phyloP scores from a whole-genome alignment of 2,329 filamentous ascomycete species.

The Fusarium sp. region DNA sequence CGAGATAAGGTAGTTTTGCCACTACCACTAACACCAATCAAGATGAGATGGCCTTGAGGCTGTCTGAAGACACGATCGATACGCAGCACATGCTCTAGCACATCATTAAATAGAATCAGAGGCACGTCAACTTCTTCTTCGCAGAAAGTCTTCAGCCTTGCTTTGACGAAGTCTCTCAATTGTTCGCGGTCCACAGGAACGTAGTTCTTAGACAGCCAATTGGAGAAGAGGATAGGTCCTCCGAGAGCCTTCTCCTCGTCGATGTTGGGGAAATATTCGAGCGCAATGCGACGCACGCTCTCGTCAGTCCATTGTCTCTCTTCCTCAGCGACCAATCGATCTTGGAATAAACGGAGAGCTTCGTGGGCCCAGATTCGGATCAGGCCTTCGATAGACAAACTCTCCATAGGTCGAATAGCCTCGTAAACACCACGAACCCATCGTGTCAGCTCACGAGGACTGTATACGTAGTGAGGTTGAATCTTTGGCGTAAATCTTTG shows the following conservation, averaged over 20 bases:
- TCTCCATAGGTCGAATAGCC: conserved; percentile 92
- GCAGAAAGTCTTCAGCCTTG: conserved; percentile 96
- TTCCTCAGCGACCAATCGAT: conserved; percentile 93
- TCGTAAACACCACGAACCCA: conserved; percentile 99
- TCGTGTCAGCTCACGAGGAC: conserved; percentile 94
- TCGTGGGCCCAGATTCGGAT: conserved; percentile 99
- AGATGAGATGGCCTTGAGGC: conserved; percentile 95
- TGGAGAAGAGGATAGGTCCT: conserved; percentile 96
- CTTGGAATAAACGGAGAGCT: conserved; percentile 94
- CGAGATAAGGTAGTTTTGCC: conserved; percentile 98
- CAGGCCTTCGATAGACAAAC: conserved; percentile 86
- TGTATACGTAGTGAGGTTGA: conserved; percentile 99
- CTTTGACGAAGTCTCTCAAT: conserved; percentile 96
- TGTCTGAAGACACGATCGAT: conserved; percentile 99
- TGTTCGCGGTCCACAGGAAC: conserved; percentile 95
- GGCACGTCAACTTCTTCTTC: conserved; percentile 99
- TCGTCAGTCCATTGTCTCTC: conserved; percentile 97
- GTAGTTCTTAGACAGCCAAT: conserved; percentile 99
- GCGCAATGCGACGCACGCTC: conserved; percentile 83
- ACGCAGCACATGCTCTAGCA: conserved; percentile 95
- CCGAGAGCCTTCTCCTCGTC: conserved; percentile 89
- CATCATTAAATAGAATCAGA: conserved; percentile 98
- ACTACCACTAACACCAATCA: conserved; percentile 98
- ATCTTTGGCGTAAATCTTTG: conserved; percentile 94
- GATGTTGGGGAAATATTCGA: conserved; percentile 95